Base-by-base conservation (phyloP, 2,329 filamentous ascomycete species). In the Alternaria alternata region DNA sequence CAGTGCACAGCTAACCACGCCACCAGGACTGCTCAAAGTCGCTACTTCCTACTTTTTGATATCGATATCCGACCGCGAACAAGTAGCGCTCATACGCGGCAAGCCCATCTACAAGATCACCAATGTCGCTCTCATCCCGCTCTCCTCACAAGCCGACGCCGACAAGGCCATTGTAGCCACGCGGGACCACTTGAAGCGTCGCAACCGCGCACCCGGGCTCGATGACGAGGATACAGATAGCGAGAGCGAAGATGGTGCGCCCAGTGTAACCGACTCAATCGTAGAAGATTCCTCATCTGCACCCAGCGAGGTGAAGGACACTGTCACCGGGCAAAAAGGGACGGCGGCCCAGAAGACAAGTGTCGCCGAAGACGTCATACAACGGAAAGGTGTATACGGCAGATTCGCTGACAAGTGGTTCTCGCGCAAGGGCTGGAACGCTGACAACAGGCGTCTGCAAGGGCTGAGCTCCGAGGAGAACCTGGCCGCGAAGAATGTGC, bases 341-440 rank as follows among this genome's bases (percentile, higher is more conserved):
- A 61, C 66, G 9, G 49, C 57, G 3, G 62, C 71, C 64, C 73
- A 53, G 30, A 66, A 65, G 26, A 75, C 76, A 14, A 93, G 89
- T 67, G 89, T 97, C 60, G 93, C 91, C 0, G 89, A 96, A 77
- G 92, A 98, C 80, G 94, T 98, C 1, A 94, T 97, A 54, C 87
- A 89, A 38, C 89, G 88, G 58, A 90, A 88, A 68, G 93, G 94
- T 0, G 89, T 89, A 64, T 98, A 97, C 77, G 94, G 94, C 5
- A 86, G 92, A 38, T 97, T 98, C 76, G 92, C 94, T 0, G 88
- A 93, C 64, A 89, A 90, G 61, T 99, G 95, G 95, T 95, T 98
- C 75, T 95, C 92, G 43, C 89, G 87, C 65, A 90, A 88, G 62
- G 93, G 92, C 0, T 94, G 93, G 91, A 89, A 88, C 53, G 82